Conservation (phyloP, 116 monocot species). For the Papilionanthe hybrid region DNA sequence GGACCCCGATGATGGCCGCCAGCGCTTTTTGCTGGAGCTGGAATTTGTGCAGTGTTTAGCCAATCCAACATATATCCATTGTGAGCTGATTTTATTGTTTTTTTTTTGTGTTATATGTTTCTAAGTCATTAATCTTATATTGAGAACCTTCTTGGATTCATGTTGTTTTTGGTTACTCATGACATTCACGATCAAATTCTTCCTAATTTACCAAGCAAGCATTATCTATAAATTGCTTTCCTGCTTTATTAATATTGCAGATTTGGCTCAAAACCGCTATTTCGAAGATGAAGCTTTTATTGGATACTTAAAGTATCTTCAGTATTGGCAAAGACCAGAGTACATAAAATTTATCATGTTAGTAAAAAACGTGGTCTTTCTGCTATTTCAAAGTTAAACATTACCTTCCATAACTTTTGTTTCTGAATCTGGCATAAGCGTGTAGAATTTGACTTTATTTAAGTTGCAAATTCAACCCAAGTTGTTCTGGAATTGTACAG, state of each 20-base stretch:
- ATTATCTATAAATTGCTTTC: not conserved
- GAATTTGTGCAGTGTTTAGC: conserved; percentile 93
- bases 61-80: conserved; percentile 92
- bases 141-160: not conserved
- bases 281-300: conserved; percentile 99
- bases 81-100: conserved; percentile 29
- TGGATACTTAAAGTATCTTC: conserved; percentile 94
- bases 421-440: not conserved
- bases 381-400: not conserved
- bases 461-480: not conserved
- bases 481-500: conserved; percentile 24
- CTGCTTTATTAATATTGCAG: conserved; percentile 25
- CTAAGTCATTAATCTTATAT: not conserved
- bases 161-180: not conserved
- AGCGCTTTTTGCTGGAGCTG: conserved; percentile 79
- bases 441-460: not conserved
- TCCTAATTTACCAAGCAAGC: not conserved
- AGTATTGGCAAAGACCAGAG: conserved; percentile 89
- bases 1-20: conserved; percentile 85
- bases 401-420: not conserved
- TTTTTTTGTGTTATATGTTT: not conserved
- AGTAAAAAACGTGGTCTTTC: conserved; percentile 13
- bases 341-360: conserved; percentile 94
- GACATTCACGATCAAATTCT: not conserved
- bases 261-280: conserved; percentile 95